Evolutionary conservation across 2,329 filamentous ascomycete species (phyloP), one percentile per base, ranked within the genome.

Genomic region (Diaporthe destruens): DNA sequence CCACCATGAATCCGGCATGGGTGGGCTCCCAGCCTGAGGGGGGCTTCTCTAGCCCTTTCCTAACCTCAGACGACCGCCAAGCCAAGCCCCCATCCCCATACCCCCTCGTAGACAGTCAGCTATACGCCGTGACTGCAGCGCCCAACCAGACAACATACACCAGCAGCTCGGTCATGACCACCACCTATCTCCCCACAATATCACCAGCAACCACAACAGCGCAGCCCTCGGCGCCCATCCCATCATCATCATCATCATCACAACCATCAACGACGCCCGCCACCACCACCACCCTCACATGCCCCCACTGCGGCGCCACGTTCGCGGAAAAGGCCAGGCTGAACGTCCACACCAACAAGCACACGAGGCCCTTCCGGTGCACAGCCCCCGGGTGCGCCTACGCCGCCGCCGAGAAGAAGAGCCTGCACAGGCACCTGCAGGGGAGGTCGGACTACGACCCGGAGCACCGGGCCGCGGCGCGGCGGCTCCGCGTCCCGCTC

Each of bases 351-450:
- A 73, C 20, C n/a, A 73, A 73, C 61, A 74, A 74, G 20, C 73
- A 74, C 71, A 74, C 71, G 2, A 73, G 69, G 25, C 73, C 73
- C 20, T 73, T 71, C 71, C 32, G 56, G 18, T 74, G 73, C 71
- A 2, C 67, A 20, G 73, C 71, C 7, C n/a, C 25, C 6, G 55
- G 49, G 7, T 74, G 73, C 36, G 51, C 14, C 25, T 71, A 73
- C 39, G 68, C 61, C 12, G 42, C 68, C 0, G 71, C 71, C 29
- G 71, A 74, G 61, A 74, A 74, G 61, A 74, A 74, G 61, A 74
- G 71, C 47, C 67, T 73, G 6, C 67, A 73, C 55, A 61, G 73
- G 18, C 73, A 74, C 47, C 18, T 74, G 49, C 20, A 69, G 54
- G 71, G 67, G n/a, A 56, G 42, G 39, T 63, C 71, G 6, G 73